Conservation (phyloP, 2,329 filamentous ascomycete species). For the Fusarium abutilonis region DNA sequence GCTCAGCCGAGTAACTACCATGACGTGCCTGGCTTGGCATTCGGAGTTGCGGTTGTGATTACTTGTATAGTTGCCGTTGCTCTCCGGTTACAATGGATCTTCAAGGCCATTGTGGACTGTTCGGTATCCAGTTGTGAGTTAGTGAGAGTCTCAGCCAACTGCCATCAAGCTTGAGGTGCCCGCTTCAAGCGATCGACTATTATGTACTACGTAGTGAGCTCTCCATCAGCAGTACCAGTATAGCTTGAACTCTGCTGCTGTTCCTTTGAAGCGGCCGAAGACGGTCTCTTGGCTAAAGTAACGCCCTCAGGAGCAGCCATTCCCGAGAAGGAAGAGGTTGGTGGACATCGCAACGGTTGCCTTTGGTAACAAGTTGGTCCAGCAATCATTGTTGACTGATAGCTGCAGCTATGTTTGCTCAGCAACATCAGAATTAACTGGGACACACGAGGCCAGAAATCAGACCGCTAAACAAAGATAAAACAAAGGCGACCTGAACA, state of each 20-base stretch:
- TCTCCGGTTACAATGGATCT: slow-evolving; percentile 10
- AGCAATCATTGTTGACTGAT: slow-evolving; percentile 7
- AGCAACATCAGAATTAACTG: slow-evolving; percentile 4
- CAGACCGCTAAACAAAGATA: slow-evolving; percentile 22
- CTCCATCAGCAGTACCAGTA: neutral
- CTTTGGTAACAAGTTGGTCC: neutral
- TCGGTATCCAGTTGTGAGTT: slow-evolving; percentile 11
- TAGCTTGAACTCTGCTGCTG: slow-evolving; percentile 33
- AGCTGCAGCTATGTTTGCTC: slow-evolving; percentile 14
- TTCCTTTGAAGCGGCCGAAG: slow-evolving; percentile 8
- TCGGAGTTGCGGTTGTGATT: neutral
- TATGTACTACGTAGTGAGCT: neutral
- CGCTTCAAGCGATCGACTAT: slow-evolving; percentile 6
- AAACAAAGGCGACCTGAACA: slow-evolving; percentile 29
- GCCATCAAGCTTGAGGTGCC: slow-evolving; percentile 17
- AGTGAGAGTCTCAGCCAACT: slow-evolving; percentile 24
- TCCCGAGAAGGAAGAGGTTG: neutral
- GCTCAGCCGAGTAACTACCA: slow-evolving; percentile 8
- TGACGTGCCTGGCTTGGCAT: slow-evolving; percentile 18
- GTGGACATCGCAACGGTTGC: neutral
- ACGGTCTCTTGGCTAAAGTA: slow-evolving; percentile 19
- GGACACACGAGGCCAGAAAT: slow-evolving; percentile 26
- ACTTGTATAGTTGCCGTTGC: slow-evolving; percentile 11
- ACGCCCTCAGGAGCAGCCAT: slow-evolving; percentile 35
- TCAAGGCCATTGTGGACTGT: neutral